These are phyloP conservation scores for Candida yuanshanica DNA, from an alignment of 805 yeast species.

Conservation along the genomic window DNA sequence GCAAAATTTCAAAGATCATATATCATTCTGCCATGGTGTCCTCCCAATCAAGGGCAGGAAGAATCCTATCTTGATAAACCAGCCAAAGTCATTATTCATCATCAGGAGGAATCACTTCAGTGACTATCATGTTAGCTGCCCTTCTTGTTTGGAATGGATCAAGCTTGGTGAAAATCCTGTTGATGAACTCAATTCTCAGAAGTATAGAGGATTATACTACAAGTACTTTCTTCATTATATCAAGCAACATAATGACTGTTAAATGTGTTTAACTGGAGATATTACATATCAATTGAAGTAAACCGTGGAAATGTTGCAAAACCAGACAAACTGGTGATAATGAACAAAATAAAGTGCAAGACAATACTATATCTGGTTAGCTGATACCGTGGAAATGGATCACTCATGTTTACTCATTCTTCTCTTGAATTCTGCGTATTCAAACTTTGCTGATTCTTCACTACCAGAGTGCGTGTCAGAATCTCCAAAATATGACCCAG, in stretches of 20 bases:
- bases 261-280: no score
- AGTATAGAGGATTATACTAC: slow-evolving; percentile 19
- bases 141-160: slow-evolving; percentile 18
- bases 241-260: slow-evolving; percentile 9
- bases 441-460: slow-evolving; percentile 8
- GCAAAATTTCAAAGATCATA: slow-evolving; percentile 11
- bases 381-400: no score
- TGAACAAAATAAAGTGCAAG: no score
- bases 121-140: slow-evolving; percentile 15
- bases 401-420: slow-evolving; percentile 11
- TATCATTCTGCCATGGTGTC: slow-evolving; percentile 23
- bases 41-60: slow-evolving; percentile 1
- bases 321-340: no score
- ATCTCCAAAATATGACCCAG: not conserved
- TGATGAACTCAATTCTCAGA: no score
- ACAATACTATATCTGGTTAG: no score
- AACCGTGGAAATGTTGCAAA: no score
- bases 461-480: not conserved
- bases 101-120: slow-evolving; percentile 4
- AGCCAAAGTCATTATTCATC: slow-evolving; percentile 15
- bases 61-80: slow-evolving; percentile 9
- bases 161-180: slow-evolving; percentile 11
- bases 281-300: no score
- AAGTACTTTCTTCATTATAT: slow-evolving; percentile 20
- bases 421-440: slow-evolving; percentile 22